A percentile compares a stretch with the other conserved stretches of the same genome.
phyloP scores from a whole-genome alignment of 106 monocot species.

The Allium fistulosum region DNA sequence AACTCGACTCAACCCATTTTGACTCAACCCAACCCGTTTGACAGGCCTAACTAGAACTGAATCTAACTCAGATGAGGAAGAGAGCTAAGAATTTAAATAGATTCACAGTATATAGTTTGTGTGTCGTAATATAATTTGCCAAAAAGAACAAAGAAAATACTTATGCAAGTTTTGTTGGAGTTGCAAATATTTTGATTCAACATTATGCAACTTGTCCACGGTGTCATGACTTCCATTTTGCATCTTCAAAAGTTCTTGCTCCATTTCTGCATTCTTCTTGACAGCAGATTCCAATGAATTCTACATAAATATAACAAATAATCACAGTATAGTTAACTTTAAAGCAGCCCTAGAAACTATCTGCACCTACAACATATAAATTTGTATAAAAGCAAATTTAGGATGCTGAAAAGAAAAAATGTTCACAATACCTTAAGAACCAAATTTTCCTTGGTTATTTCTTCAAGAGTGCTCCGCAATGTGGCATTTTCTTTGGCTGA shows the following conservation, averaged over 20 bases:
- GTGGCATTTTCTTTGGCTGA: constrained; percentile 20
- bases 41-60: too few species aligned
- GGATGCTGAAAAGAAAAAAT: not conserved
- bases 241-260: constrained; percentile 35
- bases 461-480: constrained; percentile 26
- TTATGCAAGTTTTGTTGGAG: constrained; percentile 35
- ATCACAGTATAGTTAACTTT: not conserved
- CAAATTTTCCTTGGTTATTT: constrained; percentile 30
- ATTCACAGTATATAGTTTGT: too few species aligned
- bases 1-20: too few species aligned
- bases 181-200: constrained; percentile 28
- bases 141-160: constrained; percentile 16
- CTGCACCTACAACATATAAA: too few species aligned
- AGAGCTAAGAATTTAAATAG: too few species aligned
- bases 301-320: constrained; percentile 15
- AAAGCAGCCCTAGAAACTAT: too few species aligned
- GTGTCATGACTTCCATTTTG: constrained; percentile 23
- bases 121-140: too few species aligned
- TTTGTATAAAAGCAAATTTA: not conserved
- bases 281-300: constrained; percentile 27
- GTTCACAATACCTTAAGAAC: constrained; percentile 20
- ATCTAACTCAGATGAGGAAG: too few species aligned
- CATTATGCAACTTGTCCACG: constrained; percentile 28
- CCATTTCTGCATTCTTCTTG: constrained; percentile 32
- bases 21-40: too few species aligned